These are phyloP conservation scores for Candida cerambycidarum DNA, from an alignment of 805 yeast genomes.

Conservation along the genomic window DNA sequence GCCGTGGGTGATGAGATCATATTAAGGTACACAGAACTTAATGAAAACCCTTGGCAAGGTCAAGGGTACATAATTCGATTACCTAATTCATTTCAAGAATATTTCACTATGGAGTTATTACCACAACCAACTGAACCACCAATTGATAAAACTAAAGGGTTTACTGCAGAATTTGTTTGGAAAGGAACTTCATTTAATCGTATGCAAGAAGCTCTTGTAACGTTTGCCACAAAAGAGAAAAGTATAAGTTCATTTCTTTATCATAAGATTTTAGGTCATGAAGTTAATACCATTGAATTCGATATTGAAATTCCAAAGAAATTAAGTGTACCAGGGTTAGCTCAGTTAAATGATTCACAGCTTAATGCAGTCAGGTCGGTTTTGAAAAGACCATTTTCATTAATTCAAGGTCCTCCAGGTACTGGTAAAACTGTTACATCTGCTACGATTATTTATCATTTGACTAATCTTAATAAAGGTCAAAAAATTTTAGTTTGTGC, in stretches of 20 bases:
- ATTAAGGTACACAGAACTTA: slow-evolving; percentile 59
- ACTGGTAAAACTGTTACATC: slow-evolving; percentile 96
- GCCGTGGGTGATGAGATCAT: slow-evolving; percentile 85
- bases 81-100: slow-evolving; percentile 66
- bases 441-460: slow-evolving; percentile 80
- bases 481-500: slow-evolving; percentile 80
- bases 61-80: slow-evolving; percentile 68
- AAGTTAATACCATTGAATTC: slow-evolving; percentile 61
- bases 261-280: slow-evolving; percentile 79
- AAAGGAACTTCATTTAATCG: slow-evolving; percentile 79
- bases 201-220: slow-evolving; percentile 75
- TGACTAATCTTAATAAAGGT: slow-evolving; percentile 59
- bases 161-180: slow-evolving; percentile 88
- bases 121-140: slow-evolving; percentile 50
- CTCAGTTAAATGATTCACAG: slow-evolving; percentile 76
- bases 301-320: slow-evolving; percentile 60
- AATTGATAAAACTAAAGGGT: slow-evolving; percentile 59
- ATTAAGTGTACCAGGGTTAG: slow-evolving; percentile 64
- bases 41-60: slow-evolving; percentile 61
- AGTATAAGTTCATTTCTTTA: slow-evolving; percentile 75
- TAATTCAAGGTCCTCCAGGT: slow-evolving; percentile 83
- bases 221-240: slow-evolving; percentile 67
- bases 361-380: slow-evolving; percentile 71
- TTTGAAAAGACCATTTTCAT: slow-evolving; percentile 66
- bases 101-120: slow-evolving; percentile 67